A percentile compares a stretch with the other conserved stretches of the same genome.
phyloP scores from a whole-genome alignment of 2,329 filamentous ascomycete species.

The Fusarium albosuccineum region DNA sequence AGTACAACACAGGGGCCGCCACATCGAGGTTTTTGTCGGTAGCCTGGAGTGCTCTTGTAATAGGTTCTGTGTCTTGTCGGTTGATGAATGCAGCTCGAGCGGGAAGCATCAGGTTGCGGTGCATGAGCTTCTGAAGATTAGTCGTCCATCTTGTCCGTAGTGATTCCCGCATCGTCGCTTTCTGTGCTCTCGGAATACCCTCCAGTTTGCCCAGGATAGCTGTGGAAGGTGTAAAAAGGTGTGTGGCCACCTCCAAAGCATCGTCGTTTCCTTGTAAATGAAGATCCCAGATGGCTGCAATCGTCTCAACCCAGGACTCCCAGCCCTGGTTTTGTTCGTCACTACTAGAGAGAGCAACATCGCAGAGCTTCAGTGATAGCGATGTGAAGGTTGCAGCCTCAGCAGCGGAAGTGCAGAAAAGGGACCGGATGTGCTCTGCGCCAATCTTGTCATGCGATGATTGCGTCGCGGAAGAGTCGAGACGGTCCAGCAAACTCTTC shows the following conservation, averaged over 20 bases:
- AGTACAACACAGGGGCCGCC: conserved; percentile 61
- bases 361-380: conserved; percentile 61
- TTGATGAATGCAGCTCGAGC: conserved; percentile 62
- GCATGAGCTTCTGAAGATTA: conserved; percentile 63
- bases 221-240: conserved; percentile 57
- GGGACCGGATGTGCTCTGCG: conserved; percentile 68
- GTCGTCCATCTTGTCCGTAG: conserved; percentile 56
- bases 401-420: conserved; percentile 64
- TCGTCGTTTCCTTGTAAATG: conserved; percentile 65
- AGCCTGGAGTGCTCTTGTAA: conserved; percentile 58
- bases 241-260: conserved; percentile 61
- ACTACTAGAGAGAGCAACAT: conserved; percentile 51
- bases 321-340: conserved; percentile 54
- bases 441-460: conserved; percentile 64
- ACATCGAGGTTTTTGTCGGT: conserved; percentile 52
- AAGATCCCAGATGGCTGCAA: conserved; percentile 65
- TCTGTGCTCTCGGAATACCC: conserved; percentile 41
- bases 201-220: conserved; percentile 58
- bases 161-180: conserved; percentile 21
- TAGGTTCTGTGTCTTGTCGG: conserved; percentile 55
- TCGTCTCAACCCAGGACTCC: conserved; percentile 61
- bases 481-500: conserved; percentile 59
- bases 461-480: conserved; percentile 51
- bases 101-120: conserved; percentile 65
- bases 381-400: conserved; percentile 62